Evolutionary conservation across 139 green algal genomes (phyloP).

Genomic region (Choricystis sp.): DNA sequence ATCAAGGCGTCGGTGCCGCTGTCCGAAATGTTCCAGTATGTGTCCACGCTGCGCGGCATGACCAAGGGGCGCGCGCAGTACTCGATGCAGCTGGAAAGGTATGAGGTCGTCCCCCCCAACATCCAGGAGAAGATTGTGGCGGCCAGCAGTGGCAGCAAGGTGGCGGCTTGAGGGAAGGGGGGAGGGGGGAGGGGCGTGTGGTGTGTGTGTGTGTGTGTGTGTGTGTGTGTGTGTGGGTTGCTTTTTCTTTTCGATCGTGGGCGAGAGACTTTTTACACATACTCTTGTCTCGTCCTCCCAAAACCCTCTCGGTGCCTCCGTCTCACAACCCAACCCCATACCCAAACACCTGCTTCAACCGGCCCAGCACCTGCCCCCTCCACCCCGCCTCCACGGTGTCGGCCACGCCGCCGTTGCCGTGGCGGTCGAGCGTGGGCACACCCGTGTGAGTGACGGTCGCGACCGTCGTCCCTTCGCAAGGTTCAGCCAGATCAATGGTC

Average conservation of each 20-base stretch:
- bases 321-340: too few species aligned
- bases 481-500: slow-evolving; percentile 37
- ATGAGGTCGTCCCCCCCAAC: slow-evolving; percentile 81
- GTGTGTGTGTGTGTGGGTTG: background rate
- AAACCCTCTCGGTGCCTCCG: too few species aligned
- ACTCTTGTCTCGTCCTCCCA: too few species aligned
- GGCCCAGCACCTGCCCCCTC: slow-evolving; percentile 51
- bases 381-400: slow-evolving; percentile 48
- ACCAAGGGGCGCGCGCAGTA: slow-evolving; percentile 96
- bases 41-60: slow-evolving; percentile 80
- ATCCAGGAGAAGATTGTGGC: slow-evolving; percentile 81
- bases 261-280: too few species aligned
- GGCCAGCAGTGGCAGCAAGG: slow-evolving; percentile 12
- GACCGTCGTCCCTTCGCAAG: slow-evolving; percentile 37
- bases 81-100: slow-evolving; percentile 74
- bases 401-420: slow-evolving; percentile 51
- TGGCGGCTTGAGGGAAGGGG: background rate
- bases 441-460: slow-evolving; percentile 47
- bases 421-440: slow-evolving; percentile 58
- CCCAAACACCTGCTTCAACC: slow-evolving; percentile 63
- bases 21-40: slow-evolving; percentile 97
- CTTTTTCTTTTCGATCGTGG: background rate
- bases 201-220: background rate
- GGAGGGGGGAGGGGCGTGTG: background rate
- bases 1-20: slow-evolving; percentile 76